A percentile compares a stretch with the other conserved stretches of the same genome.
Conservation (phyloP, 106 monocot genomes). For the Dendrobium huoshanense region DNA sequence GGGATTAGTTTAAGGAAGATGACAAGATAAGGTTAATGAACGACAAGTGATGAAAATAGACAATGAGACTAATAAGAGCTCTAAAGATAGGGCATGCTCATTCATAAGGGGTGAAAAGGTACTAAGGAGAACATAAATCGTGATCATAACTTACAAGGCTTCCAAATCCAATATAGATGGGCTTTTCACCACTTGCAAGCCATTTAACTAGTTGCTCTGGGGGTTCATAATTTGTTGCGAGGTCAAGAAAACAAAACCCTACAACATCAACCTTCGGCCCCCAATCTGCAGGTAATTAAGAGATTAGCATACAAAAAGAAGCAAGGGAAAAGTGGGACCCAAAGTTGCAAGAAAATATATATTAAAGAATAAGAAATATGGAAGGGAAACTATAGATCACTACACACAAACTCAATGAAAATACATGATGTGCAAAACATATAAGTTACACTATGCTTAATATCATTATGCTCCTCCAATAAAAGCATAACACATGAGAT, state of each 20-base stretch:
- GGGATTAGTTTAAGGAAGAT: background rate
- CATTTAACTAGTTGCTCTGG: constrained; percentile 62
- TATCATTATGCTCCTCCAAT: background rate
- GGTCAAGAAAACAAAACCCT: constrained; percentile 89
- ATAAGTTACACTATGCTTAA: background rate
- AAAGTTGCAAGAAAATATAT: background rate
- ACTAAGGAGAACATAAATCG: background rate
- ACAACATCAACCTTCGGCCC: constrained; percentile 80
- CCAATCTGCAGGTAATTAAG: constrained; percentile 46
- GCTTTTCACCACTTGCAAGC: constrained; percentile 64
- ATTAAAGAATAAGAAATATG: background rate
- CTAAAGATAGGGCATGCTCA: background rate
- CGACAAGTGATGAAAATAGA: background rate
- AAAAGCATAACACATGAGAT: background rate
- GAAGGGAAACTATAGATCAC: background rate
- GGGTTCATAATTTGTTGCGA: constrained; percentile 77
- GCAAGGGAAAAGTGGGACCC: background rate
- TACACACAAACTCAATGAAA: background rate
- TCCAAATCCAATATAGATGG: constrained; percentile 90
- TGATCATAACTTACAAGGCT: constrained; percentile 66
- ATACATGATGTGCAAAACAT: background rate
- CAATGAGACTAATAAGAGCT: background rate
- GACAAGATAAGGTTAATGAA: background rate
- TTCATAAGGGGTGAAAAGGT: background rate
- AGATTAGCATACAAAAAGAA: background rate